Base-by-base conservation (phyloP, 176 grass and related monocot species). In the Oryza punctata region DNA sequence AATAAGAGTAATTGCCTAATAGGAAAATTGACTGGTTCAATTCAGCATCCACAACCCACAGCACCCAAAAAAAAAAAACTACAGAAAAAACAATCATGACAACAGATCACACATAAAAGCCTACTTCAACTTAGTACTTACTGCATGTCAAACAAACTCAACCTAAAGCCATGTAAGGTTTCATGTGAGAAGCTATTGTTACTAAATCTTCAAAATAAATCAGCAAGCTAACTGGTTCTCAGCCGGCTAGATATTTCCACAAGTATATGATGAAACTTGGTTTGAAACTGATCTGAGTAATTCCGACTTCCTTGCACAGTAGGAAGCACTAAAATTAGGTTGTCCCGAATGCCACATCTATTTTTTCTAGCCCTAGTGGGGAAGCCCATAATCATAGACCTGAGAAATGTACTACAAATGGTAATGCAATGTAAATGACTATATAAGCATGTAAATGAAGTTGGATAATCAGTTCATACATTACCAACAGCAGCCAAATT, bases 401-500 rank as follows among this genome's bases (percentile, higher is more conserved):
- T 45, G 13, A 54, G 5, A 72, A 72, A 80, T 79, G 16, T 63
- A 23, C 59, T 28, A 80, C 2, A 72, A 15, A 12, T 33, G 7
- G 73, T 29, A 71, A 46, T 79, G 12, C 41, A 84, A 46, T 45
- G 14, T 33, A 67, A 84, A 44, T 60, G 21, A 54, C 14, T n/a
- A 67, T 68, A 72, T 7, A 65, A 79, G 28, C 67, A 79, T 84
- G 33, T 52, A 78, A 61, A 43, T 37, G 32, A 80, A 73, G 24
- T 26, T 13, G 5, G 21, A 81, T 73, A 33, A 54, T 78, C 0
- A 10, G 73, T 43, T 83, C 92, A 93, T 71, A 98, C 96, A 90
- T 91, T 90, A 77, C 91, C 85, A 73, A 88, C 78, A 83, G 79
- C 68, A 61, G 87, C 94, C 26, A 95, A 78, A 79, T 88, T 89